phyloP scores from a whole-genome alignment of 163 green algal genomes.

The Chlorella variabilis region DNA sequence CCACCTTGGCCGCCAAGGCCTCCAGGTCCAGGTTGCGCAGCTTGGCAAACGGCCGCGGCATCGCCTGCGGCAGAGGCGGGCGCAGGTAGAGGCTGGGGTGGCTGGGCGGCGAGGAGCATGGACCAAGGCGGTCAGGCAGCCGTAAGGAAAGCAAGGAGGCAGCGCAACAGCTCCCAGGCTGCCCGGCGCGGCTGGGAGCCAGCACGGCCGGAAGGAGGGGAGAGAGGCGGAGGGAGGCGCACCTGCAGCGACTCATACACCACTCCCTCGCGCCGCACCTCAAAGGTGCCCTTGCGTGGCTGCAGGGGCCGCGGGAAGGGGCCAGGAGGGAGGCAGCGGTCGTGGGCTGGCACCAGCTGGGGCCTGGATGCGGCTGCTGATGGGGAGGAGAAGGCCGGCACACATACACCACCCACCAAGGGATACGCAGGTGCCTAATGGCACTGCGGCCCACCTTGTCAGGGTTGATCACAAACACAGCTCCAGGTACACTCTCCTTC shows the following conservation, averaged over 20 bases:
- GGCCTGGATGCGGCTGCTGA: too few relatives aligned
- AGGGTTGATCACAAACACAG: conserved; percentile 10
- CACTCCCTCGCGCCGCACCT: conserved; percentile 25
- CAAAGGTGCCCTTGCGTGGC: conserved; percentile 16
- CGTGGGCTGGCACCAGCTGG: too few relatives aligned
- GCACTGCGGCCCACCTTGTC: conserved; percentile 4
- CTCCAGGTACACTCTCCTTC: neutral
- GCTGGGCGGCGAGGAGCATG: neutral
- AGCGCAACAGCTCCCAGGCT: too few relatives aligned
- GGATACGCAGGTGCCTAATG: too few relatives aligned
- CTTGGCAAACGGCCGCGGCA: conserved; percentile 34
- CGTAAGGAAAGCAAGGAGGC: too few relatives aligned
- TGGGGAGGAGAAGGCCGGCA: too few relatives aligned
- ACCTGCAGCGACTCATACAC: conserved; percentile 19
- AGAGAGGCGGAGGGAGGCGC: neutral
- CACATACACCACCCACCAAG: too few relatives aligned
- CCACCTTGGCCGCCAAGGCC: conserved; percentile 2
- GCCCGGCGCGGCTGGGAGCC: too few relatives aligned
- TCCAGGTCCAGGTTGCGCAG: conserved; percentile 23
- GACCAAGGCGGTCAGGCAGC: too few relatives aligned
- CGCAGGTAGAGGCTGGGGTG: too few relatives aligned
- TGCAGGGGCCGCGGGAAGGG: neutral
- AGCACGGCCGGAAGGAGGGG: too few relatives aligned
- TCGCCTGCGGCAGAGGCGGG: neutral
- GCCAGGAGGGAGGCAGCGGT: neutral